These are phyloP conservation scores for Cymbopogon citratus DNA, from an alignment of 176 grass and related monocot species.

Conservation along the genomic window DNA sequence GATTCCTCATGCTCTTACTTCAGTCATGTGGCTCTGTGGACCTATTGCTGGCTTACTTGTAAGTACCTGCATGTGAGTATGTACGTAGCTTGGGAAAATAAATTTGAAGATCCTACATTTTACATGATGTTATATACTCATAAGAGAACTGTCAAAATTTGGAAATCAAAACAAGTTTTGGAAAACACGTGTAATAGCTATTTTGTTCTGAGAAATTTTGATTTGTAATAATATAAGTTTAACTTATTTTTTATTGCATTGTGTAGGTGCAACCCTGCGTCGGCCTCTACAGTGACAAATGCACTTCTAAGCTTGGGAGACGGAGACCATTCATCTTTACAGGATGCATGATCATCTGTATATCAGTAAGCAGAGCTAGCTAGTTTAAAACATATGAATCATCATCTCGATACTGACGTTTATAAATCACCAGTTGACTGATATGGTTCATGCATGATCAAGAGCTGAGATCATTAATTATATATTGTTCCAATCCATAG, in stretches of 20 bases:
- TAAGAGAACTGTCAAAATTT: neutral
- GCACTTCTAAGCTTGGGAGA: slow-evolving; percentile 53
- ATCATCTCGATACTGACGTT: neutral
- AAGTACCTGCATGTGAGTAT: slow-evolving; percentile 26
- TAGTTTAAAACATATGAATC: neutral
- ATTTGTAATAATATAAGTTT: neutral
- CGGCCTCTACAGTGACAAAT: slow-evolving; percentile 67
- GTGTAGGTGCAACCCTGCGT: slow-evolving; percentile 63
- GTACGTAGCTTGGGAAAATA: neutral
- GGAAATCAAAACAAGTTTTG: neutral
- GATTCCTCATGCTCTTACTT: slow-evolving; percentile 68
- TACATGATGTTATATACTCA: neutral
- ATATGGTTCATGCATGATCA: neutral
- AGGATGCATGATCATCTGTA: slow-evolving; percentile 59
- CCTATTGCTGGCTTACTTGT: slow-evolving; percentile 80
- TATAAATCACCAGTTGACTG: neutral
- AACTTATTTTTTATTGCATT: neutral
- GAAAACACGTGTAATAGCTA: neutral
- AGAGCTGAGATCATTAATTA: neutral
- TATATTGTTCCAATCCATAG: slow-evolving; percentile 11
- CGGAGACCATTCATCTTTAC: slow-evolving; percentile 58
- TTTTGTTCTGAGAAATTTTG: neutral
- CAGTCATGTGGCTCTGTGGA: slow-evolving; percentile 81
- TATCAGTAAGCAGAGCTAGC: slow-evolving; percentile 43
- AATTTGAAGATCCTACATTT: neutral